A percentile compares a stretch with the other conserved stretches of the same genome.
phyloP scores from a whole-genome alignment of 2,329 filamentous ascomycete genomes.

The Exophiala sp. region DNA sequence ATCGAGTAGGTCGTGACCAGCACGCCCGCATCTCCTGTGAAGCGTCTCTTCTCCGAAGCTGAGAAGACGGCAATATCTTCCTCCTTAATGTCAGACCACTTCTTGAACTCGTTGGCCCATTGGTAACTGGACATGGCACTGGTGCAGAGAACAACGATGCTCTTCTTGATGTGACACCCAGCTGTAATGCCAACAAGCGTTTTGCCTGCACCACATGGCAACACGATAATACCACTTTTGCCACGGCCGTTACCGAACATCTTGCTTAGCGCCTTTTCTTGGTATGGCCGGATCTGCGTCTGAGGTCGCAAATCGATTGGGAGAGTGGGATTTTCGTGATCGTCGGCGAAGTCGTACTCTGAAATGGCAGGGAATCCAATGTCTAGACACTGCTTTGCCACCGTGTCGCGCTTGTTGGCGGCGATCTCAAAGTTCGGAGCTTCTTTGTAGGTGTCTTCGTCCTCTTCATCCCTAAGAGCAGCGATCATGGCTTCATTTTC shows the following conservation, averaged over 20 bases:
- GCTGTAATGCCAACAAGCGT: slow-evolving; percentile 97
- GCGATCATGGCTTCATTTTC: slow-evolving; percentile 48
- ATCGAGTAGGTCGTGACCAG: slow-evolving; percentile 98
- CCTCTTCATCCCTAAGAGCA: slow-evolving; percentile 66
- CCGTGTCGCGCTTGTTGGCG: slow-evolving; percentile 72
- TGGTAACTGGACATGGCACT: slow-evolving; percentile 97
- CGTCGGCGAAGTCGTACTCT: slow-evolving; percentile 95
- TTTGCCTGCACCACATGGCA: slow-evolving; percentile 95
- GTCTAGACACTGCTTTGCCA: slow-evolving; percentile 82
- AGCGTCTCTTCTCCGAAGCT: slow-evolving; percentile 80
- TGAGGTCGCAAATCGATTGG: slow-evolving; percentile 89
- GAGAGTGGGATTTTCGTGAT: slow-evolving; percentile 79
- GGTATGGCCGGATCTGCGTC: slow-evolving; percentile 86
- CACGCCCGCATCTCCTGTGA: slow-evolving; percentile 84
- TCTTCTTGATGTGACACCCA: slow-evolving; percentile 96
- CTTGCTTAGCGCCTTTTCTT: slow-evolving; percentile 95
- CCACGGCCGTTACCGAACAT: slow-evolving; percentile 99
- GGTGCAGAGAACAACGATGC: slow-evolving; percentile 88
- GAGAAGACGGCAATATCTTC: slow-evolving; percentile 94
- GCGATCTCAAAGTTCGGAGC: slow-evolving; percentile 92
- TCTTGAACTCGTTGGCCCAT: slow-evolving; percentile 93
- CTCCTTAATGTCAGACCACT: slow-evolving; percentile 97
- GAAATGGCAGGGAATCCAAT: slow-evolving; percentile 84
- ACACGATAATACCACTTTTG: slow-evolving; percentile 92
- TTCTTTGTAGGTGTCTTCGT: slow-evolving; percentile 73